Conservation (phyloP, 345 rosid species). For the Brassica rapa region DNA sequence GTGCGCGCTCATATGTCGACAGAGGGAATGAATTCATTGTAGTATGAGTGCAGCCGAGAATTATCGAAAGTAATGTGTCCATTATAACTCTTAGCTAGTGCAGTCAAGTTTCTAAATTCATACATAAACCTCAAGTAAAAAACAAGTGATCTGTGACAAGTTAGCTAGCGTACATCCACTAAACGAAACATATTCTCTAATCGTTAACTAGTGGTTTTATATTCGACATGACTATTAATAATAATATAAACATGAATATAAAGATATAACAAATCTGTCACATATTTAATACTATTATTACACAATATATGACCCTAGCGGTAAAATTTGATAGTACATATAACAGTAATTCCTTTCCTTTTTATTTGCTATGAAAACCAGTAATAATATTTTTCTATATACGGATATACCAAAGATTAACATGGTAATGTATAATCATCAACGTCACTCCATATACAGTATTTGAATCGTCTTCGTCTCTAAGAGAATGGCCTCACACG, state of each 20-base stretch:
- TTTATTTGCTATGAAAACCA: neutral
- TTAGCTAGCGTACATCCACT: neutral
- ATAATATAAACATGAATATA: neutral
- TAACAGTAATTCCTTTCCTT: neutral
- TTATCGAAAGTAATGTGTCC: slow-evolving; percentile 6
- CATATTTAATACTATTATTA: neutral
- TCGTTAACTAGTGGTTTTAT: neutral
- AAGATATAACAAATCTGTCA: neutral
- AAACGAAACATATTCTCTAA: neutral
- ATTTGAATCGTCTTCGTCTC: slow-evolving; percentile 20
- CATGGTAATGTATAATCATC: neutral
- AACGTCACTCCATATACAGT: slow-evolving; percentile 8
- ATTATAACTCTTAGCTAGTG: slow-evolving; percentile 19
- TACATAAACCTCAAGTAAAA: neutral
- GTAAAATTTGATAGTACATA: neutral
- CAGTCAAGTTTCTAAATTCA: neutral
- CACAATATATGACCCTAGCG: neutral
- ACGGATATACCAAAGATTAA: neutral
- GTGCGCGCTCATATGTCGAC: neutral
- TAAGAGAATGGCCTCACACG: slow-evolving; percentile 14
- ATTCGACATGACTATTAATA: neutral
- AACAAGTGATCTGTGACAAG: neutral
- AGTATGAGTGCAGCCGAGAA: neutral
- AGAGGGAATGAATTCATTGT: neutral
- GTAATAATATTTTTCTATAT: neutral